Conservation (phyloP, 2,329 filamentous ascomycete species). For the Aspergillus tamarii region DNA sequence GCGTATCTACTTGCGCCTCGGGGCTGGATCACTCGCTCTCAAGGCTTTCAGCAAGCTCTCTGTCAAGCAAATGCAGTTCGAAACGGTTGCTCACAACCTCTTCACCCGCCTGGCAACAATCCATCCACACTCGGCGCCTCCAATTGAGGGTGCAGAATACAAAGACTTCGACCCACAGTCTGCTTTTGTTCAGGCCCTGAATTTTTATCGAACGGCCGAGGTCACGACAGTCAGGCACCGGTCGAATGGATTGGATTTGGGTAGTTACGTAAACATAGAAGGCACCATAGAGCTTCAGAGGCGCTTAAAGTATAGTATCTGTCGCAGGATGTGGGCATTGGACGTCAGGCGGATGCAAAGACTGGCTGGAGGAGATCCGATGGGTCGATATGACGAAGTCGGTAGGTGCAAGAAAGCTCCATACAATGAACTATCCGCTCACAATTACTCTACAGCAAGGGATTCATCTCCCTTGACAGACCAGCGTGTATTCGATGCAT, state of each 20-base stretch:
- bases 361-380: slow-evolving; percentile 41
- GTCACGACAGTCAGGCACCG: slow-evolving; percentile 40
- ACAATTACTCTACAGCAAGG: slow-evolving; percentile 29
- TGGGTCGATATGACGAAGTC: slow-evolving; percentile 39
- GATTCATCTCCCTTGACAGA: slow-evolving; percentile 35
- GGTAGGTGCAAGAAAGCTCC: slow-evolving; percentile 31
- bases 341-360: slow-evolving; percentile 46
- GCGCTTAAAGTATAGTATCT: slow-evolving; percentile 43
- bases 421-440: neutral
- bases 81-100: slow-evolving; percentile 51
- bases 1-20: slow-evolving; percentile 48
- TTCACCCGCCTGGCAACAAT: slow-evolving; percentile 52
- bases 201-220: slow-evolving; percentile 46
- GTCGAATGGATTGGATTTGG: slow-evolving; percentile 43
- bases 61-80: slow-evolving; percentile 54
- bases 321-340: slow-evolving; percentile 46
- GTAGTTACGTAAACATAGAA: slow-evolving; percentile 49
- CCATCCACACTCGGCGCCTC: slow-evolving; percentile 48
- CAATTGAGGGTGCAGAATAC: slow-evolving; percentile 42
- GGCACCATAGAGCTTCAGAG: slow-evolving; percentile 46
- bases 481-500: slow-evolving; percentile 42
- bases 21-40: slow-evolving; percentile 51
- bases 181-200: slow-evolving; percentile 44
- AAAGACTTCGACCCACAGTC: slow-evolving; percentile 48
- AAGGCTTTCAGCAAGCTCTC: slow-evolving; percentile 49